Base-by-base conservation (phyloP, 495 filamentous ascomycete species). In the Xylaria flabelliformis region DNA sequence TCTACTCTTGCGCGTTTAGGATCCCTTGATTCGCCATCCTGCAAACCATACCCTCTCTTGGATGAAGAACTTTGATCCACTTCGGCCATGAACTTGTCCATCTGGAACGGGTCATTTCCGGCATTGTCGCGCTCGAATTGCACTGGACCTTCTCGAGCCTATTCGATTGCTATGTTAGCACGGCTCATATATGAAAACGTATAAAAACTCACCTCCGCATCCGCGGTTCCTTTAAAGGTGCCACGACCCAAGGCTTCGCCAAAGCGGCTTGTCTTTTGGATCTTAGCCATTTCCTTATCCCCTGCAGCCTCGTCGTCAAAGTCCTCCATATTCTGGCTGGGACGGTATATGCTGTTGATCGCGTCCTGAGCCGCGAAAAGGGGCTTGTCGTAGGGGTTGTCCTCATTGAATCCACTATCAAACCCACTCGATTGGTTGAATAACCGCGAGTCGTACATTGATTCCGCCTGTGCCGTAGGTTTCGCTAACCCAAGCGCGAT, bases 351-450 rank as follows among this genome's bases (percentile, higher is more conserved):
- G 80, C 91, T 94, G 81, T 89, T 94, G 74, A 97, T 94, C 5
- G 95, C 97, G 79, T 99, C 95, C 82, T 97, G 94, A 65, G 95
- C 96, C 13, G 95, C 94, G 80, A 99, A 99, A 21, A 99, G 84
- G 64, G 97, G 96, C 80, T 97, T 98, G 82, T 98, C 97, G 84
- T 98, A 99, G 1, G 90, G 90, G 75, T 99, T 94, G 79, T 99
- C 97, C 80, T 99, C 96, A 80, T 99, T 99, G 87, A 97, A 95
- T 26, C 96, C 97, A 51, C 82, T 83, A 74, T 91, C 89, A 82
- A 99, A 96, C 15, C 95, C 97, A 75, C 91, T 93, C 24, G 89
- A 92, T 83, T 97, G 94, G 82, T 98, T 97, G 83, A 99, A 99
- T 51, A 99, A 83, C 62, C 96, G 88, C 4, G 93, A 97, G 82